Evolutionary conservation across 1,139 yeast genomes (phyloP), one percentile per base, ranked within the genome.

Genomic region (Candida freyschussii): DNA sequence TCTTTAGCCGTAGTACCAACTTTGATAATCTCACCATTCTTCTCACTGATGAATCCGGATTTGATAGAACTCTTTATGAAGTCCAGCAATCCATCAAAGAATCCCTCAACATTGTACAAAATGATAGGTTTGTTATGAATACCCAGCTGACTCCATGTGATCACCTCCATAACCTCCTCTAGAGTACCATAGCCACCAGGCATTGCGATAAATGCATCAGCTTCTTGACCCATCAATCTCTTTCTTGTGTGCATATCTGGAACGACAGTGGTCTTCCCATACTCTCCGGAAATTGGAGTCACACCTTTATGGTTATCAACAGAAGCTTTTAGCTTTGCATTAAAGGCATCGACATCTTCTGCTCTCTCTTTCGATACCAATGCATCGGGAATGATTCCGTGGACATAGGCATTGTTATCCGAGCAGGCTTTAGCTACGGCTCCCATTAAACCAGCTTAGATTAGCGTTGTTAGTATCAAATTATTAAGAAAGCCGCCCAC

Each of bases 171-270:
- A 44, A 86, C 67, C 60, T 86, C 96, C 60, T 86, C 96, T 52
- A 85, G 63, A 5, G 95, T 85, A 34, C 95, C 96, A 56, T 78
- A 85, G 10, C 96, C 96, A 41, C 96, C 96, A 13, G 96, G 95
- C 61, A 86, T 67, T 1, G 95, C 95, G 32, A 86, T 74, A 56
- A 86, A 86, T 0, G 93, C 95, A 47, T 78, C 77, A n/a, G 93
- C 78, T 56, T 81, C 87, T 52, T 75, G 72, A 13, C 89, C 94
- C 96, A 86, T 86, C 66, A 82, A 55, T 54, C 79, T 69, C 64
- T 86, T 86, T 54, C 96, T 72, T 4, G 94, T 81, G 59, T 86
- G 96, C 95, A 86, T 86, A 53, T 85, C 95, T 35, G 75, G 72
- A 5, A 86, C 96, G 48, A 86, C 66, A 1, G 89, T 80, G 12